A percentile compares a stretch with the other conserved stretches of the same genome.
Evolutionary conservation across 164 flowering plant genomes (phyloP).

Genomic region (Chimonanthus praecox): DNA sequence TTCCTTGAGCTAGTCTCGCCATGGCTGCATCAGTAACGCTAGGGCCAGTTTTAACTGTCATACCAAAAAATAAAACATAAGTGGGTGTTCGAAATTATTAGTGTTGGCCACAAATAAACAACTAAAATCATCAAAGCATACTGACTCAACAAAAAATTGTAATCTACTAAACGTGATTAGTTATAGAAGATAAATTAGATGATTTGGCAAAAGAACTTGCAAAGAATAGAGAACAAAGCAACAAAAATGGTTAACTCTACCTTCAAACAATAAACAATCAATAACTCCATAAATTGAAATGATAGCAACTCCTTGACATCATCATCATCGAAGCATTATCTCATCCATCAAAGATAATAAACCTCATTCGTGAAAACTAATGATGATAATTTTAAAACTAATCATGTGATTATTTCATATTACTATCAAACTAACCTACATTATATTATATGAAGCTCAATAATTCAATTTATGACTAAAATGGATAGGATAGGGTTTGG

Average conservation of each 20-base stretch:
- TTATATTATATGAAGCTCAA: too few species aligned
- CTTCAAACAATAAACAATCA: too few species aligned
- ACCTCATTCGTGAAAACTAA: too few species aligned
- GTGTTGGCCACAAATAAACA: not conserved
- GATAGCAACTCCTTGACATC: too few species aligned
- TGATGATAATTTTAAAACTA: too few species aligned
- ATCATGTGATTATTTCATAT: too few species aligned
- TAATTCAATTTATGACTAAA: too few species aligned
- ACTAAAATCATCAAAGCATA: not conserved
- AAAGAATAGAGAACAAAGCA: not conserved
- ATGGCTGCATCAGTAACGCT: slow-evolving; percentile 49
- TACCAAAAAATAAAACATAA: not conserved
- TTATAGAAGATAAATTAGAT: not conserved
- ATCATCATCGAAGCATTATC: too few species aligned
- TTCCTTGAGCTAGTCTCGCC: slow-evolving; percentile 53
- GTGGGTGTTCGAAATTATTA: not conserved
- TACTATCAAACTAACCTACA: too few species aligned
- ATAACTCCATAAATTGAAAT: too few species aligned
- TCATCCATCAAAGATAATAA: too few species aligned
- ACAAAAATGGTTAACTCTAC: not conserved
- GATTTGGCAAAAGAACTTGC: not conserved
- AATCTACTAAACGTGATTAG: not conserved
- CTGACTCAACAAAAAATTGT: not conserved
- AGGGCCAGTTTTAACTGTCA: slow-evolving; percentile 51
- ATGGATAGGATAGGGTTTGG: too few species aligned